Evolutionary conservation across 345 rosid species (phyloP).

Genomic region (Populus pruinosa): DNA sequence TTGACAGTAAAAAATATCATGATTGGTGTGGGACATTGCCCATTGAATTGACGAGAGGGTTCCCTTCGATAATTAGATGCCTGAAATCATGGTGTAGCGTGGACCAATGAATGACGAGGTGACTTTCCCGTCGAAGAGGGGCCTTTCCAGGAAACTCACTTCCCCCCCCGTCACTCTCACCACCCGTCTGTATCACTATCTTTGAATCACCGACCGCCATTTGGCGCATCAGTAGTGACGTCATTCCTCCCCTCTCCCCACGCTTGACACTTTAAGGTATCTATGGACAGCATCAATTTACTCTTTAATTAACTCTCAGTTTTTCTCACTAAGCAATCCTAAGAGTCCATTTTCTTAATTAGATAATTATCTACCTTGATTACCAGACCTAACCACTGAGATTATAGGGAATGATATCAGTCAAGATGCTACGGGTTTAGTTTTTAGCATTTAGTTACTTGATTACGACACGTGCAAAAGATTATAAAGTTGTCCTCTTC

Average conservation of each 20-base stretch:
- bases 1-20: conserved; percentile 2
- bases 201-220: not conserved
- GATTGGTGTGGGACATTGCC: conserved; percentile 15
- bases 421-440: too few relatives aligned
- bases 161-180: conserved; percentile 17
- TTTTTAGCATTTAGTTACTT: too few relatives aligned
- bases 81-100: conserved; percentile 48
- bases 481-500: too few relatives aligned
- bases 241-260: not conserved
- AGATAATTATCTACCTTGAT: too few relatives aligned
- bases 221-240: not conserved
- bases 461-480: too few relatives aligned
- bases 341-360: too few relatives aligned
- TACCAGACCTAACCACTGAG: too few relatives aligned
- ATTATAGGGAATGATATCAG: too few relatives aligned
- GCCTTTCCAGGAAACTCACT: conserved; percentile 47
- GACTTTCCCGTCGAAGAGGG: conserved; percentile 43
- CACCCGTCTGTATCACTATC: conserved; percentile 5
- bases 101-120: conserved; percentile 57
- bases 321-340: too few relatives aligned
- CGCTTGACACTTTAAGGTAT: too few relatives aligned
- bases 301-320: too few relatives aligned
- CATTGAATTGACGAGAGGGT: conserved; percentile 12
- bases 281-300: too few relatives aligned
- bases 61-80: conserved; percentile 17